phyloP scores from a whole-genome alignment of 441 rosid genomes.

The Gossypium trilobum region DNA sequence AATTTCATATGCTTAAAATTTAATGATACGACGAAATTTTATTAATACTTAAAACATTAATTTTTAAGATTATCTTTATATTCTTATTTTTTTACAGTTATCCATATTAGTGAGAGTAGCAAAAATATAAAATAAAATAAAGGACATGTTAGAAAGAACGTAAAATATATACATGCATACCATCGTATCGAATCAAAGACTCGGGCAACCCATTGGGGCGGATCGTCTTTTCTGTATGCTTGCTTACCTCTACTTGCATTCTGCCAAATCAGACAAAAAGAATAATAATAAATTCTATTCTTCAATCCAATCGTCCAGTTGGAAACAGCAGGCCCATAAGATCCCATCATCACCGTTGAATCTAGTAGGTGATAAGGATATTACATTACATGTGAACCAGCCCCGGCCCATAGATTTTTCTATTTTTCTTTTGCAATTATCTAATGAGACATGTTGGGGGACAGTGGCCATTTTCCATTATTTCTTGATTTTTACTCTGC shows the following conservation, averaged over 20 bases:
- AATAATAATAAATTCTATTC: neutral
- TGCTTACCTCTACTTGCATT: slow-evolving; percentile 96
- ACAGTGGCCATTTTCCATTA: neutral
- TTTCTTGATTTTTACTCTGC: neutral
- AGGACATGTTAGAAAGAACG: neutral
- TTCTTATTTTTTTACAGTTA: too few species aligned
- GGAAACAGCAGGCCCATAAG: too few species aligned
- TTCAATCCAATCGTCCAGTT: too few species aligned
- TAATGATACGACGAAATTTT: too few species aligned
- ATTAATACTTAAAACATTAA: too few species aligned
- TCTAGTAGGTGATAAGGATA: neutral
- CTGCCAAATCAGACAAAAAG: slow-evolving; percentile 31
- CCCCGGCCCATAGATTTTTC: too few species aligned
- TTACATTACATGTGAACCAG: neutral
- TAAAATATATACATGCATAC: slow-evolving; percentile 23
- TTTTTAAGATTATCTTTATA: too few species aligned
- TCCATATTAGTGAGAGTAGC: too few species aligned
- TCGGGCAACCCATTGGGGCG: slow-evolving; percentile 95
- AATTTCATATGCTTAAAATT: too few species aligned
- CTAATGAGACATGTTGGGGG: neutral
- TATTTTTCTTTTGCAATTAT: neutral
- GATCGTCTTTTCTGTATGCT: slow-evolving; percentile 60
- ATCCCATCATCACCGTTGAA: too few species aligned
- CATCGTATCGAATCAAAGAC: slow-evolving; percentile 85
- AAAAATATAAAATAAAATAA: too few species aligned